Evolutionary conservation across 306 rosid species (phyloP).

Genomic region (Medicago ruthenica): DNA sequence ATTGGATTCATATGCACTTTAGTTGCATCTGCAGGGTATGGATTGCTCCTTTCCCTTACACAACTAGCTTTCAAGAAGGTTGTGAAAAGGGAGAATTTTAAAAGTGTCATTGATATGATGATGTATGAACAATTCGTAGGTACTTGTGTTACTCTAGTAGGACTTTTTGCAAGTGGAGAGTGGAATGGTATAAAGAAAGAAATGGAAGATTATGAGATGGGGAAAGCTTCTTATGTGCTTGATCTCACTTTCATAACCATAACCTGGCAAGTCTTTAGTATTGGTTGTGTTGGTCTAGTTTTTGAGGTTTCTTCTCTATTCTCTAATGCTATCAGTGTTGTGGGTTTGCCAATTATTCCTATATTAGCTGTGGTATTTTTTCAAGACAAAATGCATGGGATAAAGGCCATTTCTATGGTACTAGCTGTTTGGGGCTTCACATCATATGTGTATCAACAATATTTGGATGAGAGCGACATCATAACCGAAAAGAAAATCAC

Average conservation of each 20-base stretch:
- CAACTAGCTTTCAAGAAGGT: constrained; percentile 43
- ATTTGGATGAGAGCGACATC: constrained; percentile 36
- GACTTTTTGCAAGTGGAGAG: constrained; percentile 52
- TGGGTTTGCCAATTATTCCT: constrained; percentile 45
- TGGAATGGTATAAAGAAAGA: constrained; percentile 39
- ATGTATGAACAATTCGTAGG: constrained; percentile 31
- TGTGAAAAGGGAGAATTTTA: constrained; percentile 31
- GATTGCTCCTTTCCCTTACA: constrained; percentile 41
- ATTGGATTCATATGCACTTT: constrained; percentile 45
- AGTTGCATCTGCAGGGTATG: constrained; percentile 48
- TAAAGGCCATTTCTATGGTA: constrained; percentile 46
- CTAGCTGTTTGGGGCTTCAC: constrained; percentile 46
- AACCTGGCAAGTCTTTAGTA: constrained; percentile 36
- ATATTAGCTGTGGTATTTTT: constrained; percentile 43
- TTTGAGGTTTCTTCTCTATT: constrained; percentile 44
- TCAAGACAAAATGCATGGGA: constrained; percentile 45
- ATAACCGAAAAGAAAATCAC: neutral
- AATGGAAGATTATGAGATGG: constrained; percentile 43
- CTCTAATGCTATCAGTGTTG: constrained; percentile 43
- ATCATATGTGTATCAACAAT: constrained; percentile 48
- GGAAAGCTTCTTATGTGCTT: constrained; percentile 40
- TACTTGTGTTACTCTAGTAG: constrained; percentile 26
- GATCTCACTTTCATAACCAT: constrained; percentile 36
- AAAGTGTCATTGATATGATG: constrained; percentile 42
- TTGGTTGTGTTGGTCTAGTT: constrained; percentile 45